phyloP scores from a whole-genome alignment of 2,329 filamentous ascomycete genomes.

The Hymenotorrendiella dingleyae region DNA sequence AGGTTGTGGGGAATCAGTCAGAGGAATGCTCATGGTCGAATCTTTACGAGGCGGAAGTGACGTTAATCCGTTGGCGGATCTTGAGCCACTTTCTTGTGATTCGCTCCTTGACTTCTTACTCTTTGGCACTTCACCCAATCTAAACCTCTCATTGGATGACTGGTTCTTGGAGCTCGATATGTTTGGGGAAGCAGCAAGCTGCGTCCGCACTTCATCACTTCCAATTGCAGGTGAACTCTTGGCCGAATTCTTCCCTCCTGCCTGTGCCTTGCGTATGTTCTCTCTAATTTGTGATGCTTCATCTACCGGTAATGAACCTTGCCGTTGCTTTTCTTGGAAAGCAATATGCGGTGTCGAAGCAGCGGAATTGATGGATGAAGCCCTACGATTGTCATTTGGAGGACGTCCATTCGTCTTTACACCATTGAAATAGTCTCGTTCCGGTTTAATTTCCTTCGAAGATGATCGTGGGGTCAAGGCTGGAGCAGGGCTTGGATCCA shows the following conservation, averaged over 20 bases:
- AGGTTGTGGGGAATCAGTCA: slow-evolving; percentile 23
- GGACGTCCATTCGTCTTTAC: slow-evolving; percentile 34
- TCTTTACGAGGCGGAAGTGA: slow-evolving; percentile 22
- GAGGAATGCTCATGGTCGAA: slow-evolving; percentile 11
- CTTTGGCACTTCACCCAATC: slow-evolving; percentile 74
- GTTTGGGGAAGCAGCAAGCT: slow-evolving; percentile 25
- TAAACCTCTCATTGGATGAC: slow-evolving; percentile 55
- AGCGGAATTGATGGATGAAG: slow-evolving; percentile 41
- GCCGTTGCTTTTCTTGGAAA: slow-evolving; percentile 77
- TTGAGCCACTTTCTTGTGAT: slow-evolving; percentile 30
- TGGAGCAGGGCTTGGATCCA: slow-evolving; percentile 61
- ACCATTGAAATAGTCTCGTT: slow-evolving; percentile 54
- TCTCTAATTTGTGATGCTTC: slow-evolving; percentile 43
- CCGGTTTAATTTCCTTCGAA: slow-evolving; percentile 32
- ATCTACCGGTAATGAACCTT: slow-evolving; percentile 56
- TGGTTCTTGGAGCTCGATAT: slow-evolving; percentile 25
- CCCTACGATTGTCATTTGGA: slow-evolving; percentile 34
- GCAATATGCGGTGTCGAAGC: slow-evolving; percentile 79
- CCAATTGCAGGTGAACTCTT: slow-evolving; percentile 22
- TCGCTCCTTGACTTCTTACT: slow-evolving; percentile 41
- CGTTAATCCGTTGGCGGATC: slow-evolving; percentile 29
- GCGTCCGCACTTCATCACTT: slow-evolving; percentile 25
- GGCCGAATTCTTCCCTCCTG: slow-evolving; percentile 18
- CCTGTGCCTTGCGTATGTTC: slow-evolving; percentile 38
- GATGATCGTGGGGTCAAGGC: slow-evolving; percentile 46